Evolutionary conservation across 495 filamentous ascomycete species (phyloP).

Genomic region (Penicillium angulare): DNA sequence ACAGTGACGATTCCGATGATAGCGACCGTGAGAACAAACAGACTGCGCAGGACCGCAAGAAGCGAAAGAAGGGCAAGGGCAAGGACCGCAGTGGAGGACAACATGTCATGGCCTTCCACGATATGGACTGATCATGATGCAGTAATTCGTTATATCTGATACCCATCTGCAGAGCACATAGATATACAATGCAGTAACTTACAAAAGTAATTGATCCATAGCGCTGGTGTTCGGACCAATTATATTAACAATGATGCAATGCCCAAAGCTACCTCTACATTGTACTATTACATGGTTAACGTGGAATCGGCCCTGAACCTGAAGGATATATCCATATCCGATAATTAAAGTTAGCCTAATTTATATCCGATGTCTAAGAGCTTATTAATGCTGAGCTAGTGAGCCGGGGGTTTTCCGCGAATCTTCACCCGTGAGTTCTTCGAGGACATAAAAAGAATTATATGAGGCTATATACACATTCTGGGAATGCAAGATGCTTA

Average conservation of each 20-base stretch:
- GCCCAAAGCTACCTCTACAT: no score
- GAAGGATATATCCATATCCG: conserved; percentile 10
- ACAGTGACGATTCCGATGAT: conserved; percentile 48
- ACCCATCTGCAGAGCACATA: conserved; percentile 18
- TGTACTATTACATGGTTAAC: no score
- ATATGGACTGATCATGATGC: conserved; percentile 56
- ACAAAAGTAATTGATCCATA: not conserved
- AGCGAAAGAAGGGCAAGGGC: conserved; percentile 58
- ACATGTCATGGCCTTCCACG: conserved; percentile 62
- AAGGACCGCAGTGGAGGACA: conserved; percentile 55
- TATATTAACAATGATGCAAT: no score
- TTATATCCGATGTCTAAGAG: conserved; percentile 13
- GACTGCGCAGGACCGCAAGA: conserved; percentile 48
- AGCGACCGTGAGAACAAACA: conserved; percentile 36
- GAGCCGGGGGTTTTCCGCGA: conserved; percentile 14
- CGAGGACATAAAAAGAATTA: no score
- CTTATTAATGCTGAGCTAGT: conserved; percentile 22
- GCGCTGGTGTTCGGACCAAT: not conserved
- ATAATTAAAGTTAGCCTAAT: not conserved
- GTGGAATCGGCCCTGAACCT: no score
- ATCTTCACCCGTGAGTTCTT: no score
- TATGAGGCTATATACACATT: no score
- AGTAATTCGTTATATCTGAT: conserved; percentile 30
- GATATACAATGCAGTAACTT: not conserved
- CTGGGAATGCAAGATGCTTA: no score